Conservation (phyloP, 352 stramenopile genomes). For the Nothophytophthora sp. region DNA sequence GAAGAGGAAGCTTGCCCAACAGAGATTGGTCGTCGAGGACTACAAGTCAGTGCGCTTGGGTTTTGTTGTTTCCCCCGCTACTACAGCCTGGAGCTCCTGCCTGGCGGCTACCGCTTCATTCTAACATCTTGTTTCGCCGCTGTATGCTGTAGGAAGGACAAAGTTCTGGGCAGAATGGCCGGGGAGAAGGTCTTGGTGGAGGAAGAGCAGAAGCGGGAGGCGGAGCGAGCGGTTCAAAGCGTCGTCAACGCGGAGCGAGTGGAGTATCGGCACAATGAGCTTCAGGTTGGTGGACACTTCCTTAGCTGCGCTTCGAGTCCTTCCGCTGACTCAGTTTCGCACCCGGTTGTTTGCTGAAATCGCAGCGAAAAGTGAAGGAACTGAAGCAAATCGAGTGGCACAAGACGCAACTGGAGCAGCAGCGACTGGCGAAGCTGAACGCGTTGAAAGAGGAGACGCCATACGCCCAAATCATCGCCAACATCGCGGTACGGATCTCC, state of each 20-base stretch:
- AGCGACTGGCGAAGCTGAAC: constrained; percentile 48
- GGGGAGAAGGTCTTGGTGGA: constrained; percentile 38
- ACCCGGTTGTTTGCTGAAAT: constrained; percentile 1
- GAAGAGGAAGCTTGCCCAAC: constrained; percentile 47
- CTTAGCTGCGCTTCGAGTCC: background rate
- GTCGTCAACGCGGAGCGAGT: constrained; percentile 68
- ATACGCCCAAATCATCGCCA: constrained; percentile 64
- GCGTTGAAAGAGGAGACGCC: constrained; percentile 66
- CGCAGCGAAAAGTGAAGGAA: constrained; percentile 55
- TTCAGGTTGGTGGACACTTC: constrained; percentile 34
- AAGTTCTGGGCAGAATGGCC: constrained; percentile 44
- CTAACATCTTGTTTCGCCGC: too few relatives aligned
- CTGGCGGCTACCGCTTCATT: too few relatives aligned
- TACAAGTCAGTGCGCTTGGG: constrained; percentile 36
- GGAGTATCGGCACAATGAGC: constrained; percentile 53
- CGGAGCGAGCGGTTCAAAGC: constrained; percentile 34
- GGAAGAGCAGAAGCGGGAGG: constrained; percentile 31
- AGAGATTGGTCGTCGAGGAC: constrained; percentile 56
- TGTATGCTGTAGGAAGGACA: constrained; percentile 27
- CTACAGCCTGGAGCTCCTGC: too few relatives aligned
- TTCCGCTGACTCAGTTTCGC: background rate
- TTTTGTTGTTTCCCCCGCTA: too few relatives aligned
- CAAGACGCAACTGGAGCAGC: constrained; percentile 26
- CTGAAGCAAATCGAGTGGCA: constrained; percentile 34
- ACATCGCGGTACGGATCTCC: constrained; percentile 51